Conservation (phyloP, 768 basidiomycete genomes). For the Lentinula edodes region DNA sequence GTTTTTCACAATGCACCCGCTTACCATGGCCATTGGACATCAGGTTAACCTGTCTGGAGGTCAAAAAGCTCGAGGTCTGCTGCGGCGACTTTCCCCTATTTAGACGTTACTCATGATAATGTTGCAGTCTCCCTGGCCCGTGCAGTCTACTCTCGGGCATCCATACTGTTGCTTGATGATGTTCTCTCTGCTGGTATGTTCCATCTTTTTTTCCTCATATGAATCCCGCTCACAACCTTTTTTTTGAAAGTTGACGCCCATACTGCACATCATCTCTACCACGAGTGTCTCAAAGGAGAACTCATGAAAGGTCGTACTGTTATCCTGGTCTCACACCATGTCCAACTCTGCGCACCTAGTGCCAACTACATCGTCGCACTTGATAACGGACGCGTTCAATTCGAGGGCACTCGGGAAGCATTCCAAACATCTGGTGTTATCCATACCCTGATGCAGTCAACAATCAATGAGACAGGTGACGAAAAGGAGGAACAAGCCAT, state of each 20-base stretch:
- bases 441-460: conserved; percentile 59
- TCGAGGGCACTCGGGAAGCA: conserved; percentile 57
- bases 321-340: conserved; percentile 92
- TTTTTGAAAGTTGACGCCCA: conserved; percentile 72
- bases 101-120: conserved; percentile 8
- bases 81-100: neutral
- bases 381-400: conserved; percentile 76
- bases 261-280: conserved; percentile 84
- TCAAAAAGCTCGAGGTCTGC: conserved; percentile 59
- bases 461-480: conserved; percentile 21
- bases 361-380: conserved; percentile 81
- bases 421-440: conserved; percentile 70
- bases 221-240: conserved; percentile 2
- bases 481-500: conserved; percentile 40
- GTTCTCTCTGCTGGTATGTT: conserved; percentile 51
- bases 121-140: conserved; percentile 64
- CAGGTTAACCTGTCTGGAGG: conserved; percentile 39
- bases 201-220: neutral
- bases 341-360: conserved; percentile 78
- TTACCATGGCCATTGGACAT: conserved; percentile 29
- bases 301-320: conserved; percentile 79
- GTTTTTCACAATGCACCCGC: conserved; percentile 21
- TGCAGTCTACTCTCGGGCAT: conserved; percentile 86
- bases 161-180: conserved; percentile 79
- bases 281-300: conserved; percentile 78